Evolutionary conservation across 495 filamentous ascomycete genomes (phyloP).

Genomic region (Aspergillus coremiiformis): DNA sequence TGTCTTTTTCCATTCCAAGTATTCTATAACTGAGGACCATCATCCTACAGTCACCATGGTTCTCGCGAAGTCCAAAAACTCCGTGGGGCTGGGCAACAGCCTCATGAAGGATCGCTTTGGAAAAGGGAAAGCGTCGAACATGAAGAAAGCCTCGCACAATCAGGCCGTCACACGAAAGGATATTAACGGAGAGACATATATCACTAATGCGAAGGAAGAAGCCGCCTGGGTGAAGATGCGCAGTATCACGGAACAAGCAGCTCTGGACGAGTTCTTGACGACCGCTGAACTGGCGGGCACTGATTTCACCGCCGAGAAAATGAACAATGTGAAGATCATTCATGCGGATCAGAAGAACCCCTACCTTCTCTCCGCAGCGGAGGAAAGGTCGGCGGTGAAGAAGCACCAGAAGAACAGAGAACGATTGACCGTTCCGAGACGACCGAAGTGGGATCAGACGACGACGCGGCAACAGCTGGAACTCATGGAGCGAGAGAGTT

Average conservation of each 20-base stretch:
- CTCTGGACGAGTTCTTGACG: conserved; percentile 76
- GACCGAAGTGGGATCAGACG: conserved; percentile 77
- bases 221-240: conserved; percentile 74
- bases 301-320: conserved; percentile 98
- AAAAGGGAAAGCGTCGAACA: conserved; percentile 72
- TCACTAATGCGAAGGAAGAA: conserved; percentile 43
- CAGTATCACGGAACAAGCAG: conserved; percentile 93
- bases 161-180: conserved; percentile 39
- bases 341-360: conserved; percentile 93
- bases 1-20: conserved; percentile 28
- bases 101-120: conserved; percentile 94
- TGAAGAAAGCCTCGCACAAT: conserved; percentile 61
- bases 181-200: conserved; percentile 39
- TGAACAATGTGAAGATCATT: conserved; percentile 98
- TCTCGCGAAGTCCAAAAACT: conserved; percentile 89
- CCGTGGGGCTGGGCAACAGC: conserved; percentile 83
- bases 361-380: conserved; percentile 79
- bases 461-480: conserved; percentile 83
- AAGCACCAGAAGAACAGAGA: conserved; percentile 76
- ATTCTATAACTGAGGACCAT: conserved; percentile 10
- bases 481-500: conserved; percentile 64
- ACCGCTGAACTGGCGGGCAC: conserved; percentile 95
- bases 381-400: conserved; percentile 66
- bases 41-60: conserved; percentile 57
- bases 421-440: conserved; percentile 78